Base-by-base conservation (phyloP, 2,329 filamentous ascomycete species). In the Alternaria ethzedia region DNA sequence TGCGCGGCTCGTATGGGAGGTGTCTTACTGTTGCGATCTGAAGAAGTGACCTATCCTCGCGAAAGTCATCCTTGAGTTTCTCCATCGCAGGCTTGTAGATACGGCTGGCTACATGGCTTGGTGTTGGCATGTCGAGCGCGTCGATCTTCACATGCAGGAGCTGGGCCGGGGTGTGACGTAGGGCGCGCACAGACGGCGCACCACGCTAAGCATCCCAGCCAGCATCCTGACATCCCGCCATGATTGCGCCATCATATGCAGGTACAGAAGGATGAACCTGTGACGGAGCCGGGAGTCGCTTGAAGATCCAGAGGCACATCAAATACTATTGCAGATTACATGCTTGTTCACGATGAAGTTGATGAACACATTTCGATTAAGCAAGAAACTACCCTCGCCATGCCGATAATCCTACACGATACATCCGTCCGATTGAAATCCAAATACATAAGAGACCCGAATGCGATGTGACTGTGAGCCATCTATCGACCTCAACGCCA, bases 121-220 rank as follows among this genome's bases (percentile, higher is more conserved):
- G 54, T 56, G 50, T 52, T 67, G 63, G 54, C n/a, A 58, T 55
- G 30, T 51, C 56, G 23, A 25, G 26, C 52, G 49, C 41, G 65
- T 58, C 49, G 57, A 69, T 65, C 61, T 71, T 75, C 70, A 76
- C 70, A 74, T 78, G 74, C 65, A 32, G 28, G 43, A 44, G 30
- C 20, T 52, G 49, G 12, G 44, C 25, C 30, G 47, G 45, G 25
- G 52, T 61, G 75, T 78, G 74, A 76, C 75, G 73, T 76, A 72
- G 74, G 50, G 61, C 47, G 60, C 55, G 65, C 74, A 74, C 65
- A 57, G 68, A 65, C 67, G 54, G 54, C 63, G 36, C 65, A 67
- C 63, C 64, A 65, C 64, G 69, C 74, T 72, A 75, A 71, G 64
- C 59, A 69, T 67, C 36, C 36, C 36, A 17, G 47, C 26, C 26